Conservation (phyloP, 2,329 filamentous ascomycete species). For the Trichophaea hybrida region DNA sequence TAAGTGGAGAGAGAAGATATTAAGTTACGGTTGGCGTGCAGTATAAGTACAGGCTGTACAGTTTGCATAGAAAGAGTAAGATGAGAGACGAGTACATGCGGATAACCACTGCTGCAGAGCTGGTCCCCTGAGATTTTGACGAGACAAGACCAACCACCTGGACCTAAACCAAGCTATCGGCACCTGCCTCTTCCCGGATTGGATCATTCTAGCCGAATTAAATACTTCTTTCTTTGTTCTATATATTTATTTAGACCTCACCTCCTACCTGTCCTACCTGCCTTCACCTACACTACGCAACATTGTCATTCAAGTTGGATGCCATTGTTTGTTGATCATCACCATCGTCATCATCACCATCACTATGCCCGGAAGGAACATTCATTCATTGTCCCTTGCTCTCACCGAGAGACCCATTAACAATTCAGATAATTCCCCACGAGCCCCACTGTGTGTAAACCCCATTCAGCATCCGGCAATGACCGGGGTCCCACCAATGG, state of each 20-base stretch:
- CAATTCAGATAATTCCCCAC: neutral
- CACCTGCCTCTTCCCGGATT: neutral
- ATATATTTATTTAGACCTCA: neutral
- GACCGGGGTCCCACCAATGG: neutral
- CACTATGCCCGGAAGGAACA: constrained; percentile 21
- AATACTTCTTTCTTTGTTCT: neutral
- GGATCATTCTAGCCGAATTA: neutral
- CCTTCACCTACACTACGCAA: neutral
- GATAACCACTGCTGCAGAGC: neutral
- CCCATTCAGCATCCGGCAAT: constrained; percentile 6
- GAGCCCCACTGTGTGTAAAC: neutral
- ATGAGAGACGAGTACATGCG: neutral
- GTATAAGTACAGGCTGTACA: neutral
- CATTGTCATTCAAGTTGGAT: neutral
- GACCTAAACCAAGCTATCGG: neutral
- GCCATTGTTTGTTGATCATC: neutral
- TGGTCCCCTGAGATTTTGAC: neutral
- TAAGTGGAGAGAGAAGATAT: neutral
- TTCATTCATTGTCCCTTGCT: constrained; percentile 11
- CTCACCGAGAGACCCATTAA: neutral
- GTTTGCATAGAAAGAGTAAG: neutral
- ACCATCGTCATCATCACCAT: neutral
- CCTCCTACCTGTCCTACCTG: too few species aligned
- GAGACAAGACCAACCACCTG: neutral
- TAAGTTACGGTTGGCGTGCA: neutral